Base-by-base conservation (phyloP, 345 rosid genomes). In the Eucalyptus microcorys region DNA sequence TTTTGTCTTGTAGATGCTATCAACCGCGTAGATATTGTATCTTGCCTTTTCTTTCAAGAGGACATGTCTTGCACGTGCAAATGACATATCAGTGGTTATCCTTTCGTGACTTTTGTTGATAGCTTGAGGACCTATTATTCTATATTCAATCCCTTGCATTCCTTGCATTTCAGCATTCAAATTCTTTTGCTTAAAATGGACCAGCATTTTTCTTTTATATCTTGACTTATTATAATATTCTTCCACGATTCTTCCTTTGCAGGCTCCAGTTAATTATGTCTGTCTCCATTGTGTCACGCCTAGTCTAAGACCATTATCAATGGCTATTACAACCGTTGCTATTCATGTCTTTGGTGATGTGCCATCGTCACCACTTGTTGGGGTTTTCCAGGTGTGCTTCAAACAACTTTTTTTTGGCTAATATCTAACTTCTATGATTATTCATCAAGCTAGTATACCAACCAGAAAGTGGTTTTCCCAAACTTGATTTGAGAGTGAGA, bases 341-440 rank as follows among this genome's bases (percentile, higher is more conserved):
- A 98, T 98, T 86, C 99, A 98, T 90, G 89, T 97, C 86, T 96
- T 98, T 88, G 99, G 99, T 12, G 99, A 98, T 90, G 99, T 98
- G 71, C 99, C 99, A 91, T 97, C 99, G 80, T 96, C 99, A 4
- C 99, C 99, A 47, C 97, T 98, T 87, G 99, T 95, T 90, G 99
- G 99, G 55, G 94, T 93, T 87, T 94, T 98, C 90, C 96, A 98
- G 99, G 99, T 96, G 86, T 52, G 90, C 86, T 86, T 49, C 88
- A 86, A 50, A 42, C 48, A 71, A 87, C 81, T 17, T 57, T 19
- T 50, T 88, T 43, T 66, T 27, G 21, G 52, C 86, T 87, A 48
- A 30, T 88, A 47, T 48, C 55, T 14, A 27, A 27, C 55, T 85
- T 85, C 84, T 40, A 11, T 12, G 27, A 40, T 68, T 68, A 68